These are phyloP conservation scores for Colletotrichum tofieldiae DNA, from an alignment of 2,329 filamentous ascomycete species.

Conservation along the genomic window DNA sequence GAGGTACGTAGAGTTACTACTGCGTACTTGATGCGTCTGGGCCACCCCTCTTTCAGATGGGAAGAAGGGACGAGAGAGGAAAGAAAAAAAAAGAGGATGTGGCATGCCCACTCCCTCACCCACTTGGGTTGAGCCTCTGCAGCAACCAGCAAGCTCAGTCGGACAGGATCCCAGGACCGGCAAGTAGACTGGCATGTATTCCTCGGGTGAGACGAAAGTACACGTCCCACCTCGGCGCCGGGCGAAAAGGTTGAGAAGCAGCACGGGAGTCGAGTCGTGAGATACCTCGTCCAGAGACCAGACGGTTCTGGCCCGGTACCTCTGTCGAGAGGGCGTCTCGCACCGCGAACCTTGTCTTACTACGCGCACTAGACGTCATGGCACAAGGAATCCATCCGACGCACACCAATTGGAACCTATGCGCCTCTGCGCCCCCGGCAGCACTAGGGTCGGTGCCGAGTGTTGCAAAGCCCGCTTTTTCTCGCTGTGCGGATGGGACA, in stretches of 20 bases:
- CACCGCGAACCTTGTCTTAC: slow-evolving; percentile 36
- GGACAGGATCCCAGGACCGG: slow-evolving; percentile 7
- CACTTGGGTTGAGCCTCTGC: slow-evolving; percentile 27
- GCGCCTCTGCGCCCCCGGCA: slow-evolving; percentile 33
- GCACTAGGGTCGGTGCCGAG: slow-evolving; percentile 35
- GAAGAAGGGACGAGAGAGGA: slow-evolving; percentile 18
- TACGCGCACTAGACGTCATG: slow-evolving; percentile 37
- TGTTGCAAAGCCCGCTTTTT: slow-evolving; percentile 38
- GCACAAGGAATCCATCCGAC: slow-evolving; percentile 37
- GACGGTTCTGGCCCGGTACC: slow-evolving; percentile 32
- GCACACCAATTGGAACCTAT: slow-evolving; percentile 38
- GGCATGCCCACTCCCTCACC: slow-evolving; percentile 28
- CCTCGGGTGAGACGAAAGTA: slow-evolving; percentile 33
- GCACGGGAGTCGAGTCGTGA: slow-evolving; percentile 9
- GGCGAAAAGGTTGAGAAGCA: background rate
- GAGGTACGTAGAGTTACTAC: slow-evolving; percentile 39
- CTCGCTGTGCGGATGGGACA: slow-evolving; percentile 5
- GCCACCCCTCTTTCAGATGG: slow-evolving; percentile 35
- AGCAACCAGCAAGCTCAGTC: slow-evolving; percentile 11
- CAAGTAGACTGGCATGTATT: slow-evolving; percentile 32
- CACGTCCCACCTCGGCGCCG: background rate
- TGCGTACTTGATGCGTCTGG: slow-evolving; percentile 29
- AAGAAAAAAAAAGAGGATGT: slow-evolving; percentile 3
- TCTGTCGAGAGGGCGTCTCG: slow-evolving; percentile 7
- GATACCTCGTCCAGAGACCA: slow-evolving; percentile 34